Percentiles rank a stretch among this genome's conserved stretches.
Evolutionary conservation across 2,329 filamentous ascomycete genomes (phyloP).

Genomic region (Chaetomium sp.): DNA sequence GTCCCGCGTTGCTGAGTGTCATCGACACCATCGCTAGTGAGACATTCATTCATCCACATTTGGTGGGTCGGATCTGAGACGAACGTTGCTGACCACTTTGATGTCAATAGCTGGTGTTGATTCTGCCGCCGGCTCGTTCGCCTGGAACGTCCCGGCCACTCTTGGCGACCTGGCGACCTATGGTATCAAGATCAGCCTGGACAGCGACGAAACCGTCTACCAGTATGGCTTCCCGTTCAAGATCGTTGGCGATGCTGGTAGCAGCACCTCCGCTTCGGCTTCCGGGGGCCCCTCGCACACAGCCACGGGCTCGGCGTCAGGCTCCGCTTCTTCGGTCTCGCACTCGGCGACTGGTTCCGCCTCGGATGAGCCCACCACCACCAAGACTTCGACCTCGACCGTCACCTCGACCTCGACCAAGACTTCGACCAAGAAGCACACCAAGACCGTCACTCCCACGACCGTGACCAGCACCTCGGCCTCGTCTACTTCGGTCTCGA

Average conservation of each 20-base stretch:
- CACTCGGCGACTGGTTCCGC: too few species aligned
- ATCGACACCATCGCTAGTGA: constrained; percentile 43
- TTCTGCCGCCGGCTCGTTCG: constrained; percentile 39
- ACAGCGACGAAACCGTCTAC: constrained; percentile 43
- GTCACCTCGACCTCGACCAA: not conserved
- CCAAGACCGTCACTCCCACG: constrained; percentile 5
- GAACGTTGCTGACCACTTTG: constrained; percentile 11
- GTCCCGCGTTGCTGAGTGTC: constrained; percentile 37
- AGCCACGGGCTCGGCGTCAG: not conserved
- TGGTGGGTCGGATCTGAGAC: constrained; percentile 17
- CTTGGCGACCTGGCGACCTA: constrained; percentile 45
- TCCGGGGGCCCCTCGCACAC: not conserved
- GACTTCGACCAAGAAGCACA: constrained; percentile 9
- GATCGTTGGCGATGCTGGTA: constrained; percentile 35
- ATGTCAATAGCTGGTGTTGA: constrained; percentile 38
- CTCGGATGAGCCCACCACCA: constrained; percentile 15
- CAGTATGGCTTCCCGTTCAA: constrained; percentile 59
- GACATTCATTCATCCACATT: constrained; percentile 20
- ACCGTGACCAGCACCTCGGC: constrained; percentile 6
- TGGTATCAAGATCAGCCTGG: constrained; percentile 49
- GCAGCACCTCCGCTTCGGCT: constrained; percentile 10
- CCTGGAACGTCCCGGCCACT: constrained; percentile 43
- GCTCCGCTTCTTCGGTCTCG: too few species aligned
- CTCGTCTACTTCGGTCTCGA: constrained; percentile 3
- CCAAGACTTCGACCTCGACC: not conserved